phyloP scores from a whole-genome alignment of 768 basidiomycete species.

The Boletus vermiculosoides region DNA sequence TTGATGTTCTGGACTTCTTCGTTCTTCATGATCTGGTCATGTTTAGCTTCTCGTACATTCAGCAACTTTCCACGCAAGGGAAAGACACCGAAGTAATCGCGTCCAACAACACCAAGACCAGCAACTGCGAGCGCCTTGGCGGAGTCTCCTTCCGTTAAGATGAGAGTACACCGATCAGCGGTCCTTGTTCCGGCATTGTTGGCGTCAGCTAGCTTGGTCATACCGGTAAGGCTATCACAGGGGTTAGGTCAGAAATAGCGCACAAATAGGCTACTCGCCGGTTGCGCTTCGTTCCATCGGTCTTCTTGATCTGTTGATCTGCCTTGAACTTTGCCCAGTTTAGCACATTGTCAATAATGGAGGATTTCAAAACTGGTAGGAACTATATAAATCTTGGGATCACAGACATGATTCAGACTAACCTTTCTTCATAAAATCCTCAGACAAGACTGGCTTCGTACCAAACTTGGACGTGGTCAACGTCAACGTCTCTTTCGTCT shows the following conservation, averaged over 20 bases:
- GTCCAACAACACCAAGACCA: slow-evolving; percentile 90
- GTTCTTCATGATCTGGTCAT: slow-evolving; percentile 98
- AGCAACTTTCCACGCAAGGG: slow-evolving; percentile 95
- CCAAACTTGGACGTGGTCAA: slow-evolving; percentile 87
- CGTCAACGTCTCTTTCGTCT: slow-evolving; percentile 96
- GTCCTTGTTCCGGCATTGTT: slow-evolving; percentile 92
- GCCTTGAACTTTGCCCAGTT: slow-evolving; percentile 98
- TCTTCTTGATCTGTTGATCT: slow-evolving; percentile 94
- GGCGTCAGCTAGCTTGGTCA: slow-evolving; percentile 93
- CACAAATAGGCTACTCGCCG: slow-evolving; percentile 48
- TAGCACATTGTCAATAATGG: slow-evolving; percentile 88
- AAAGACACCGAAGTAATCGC: slow-evolving; percentile 97
- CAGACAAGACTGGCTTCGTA: slow-evolving; percentile 76
- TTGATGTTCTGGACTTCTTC: slow-evolving; percentile 96
- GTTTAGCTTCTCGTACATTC: slow-evolving; percentile 95
- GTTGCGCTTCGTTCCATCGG: slow-evolving; percentile 87
- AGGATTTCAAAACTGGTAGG: slow-evolving; percentile 73
- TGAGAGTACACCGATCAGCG: slow-evolving; percentile 85
- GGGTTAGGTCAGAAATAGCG: slow-evolving; percentile 2
- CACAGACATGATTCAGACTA: slow-evolving; percentile 14
- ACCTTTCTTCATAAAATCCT: slow-evolving; percentile 98
- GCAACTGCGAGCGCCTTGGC: slow-evolving; percentile 96
- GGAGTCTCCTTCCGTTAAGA: slow-evolving; percentile 98
- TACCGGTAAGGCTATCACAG: slow-evolving; percentile 69
- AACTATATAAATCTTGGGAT: slow-evolving; percentile 2